A percentile compares a stretch with the other conserved stretches of the same genome.
Evolutionary conservation across 2,329 filamentous ascomycete genomes (phyloP).

Genomic region (Verticillium nubilum): DNA sequence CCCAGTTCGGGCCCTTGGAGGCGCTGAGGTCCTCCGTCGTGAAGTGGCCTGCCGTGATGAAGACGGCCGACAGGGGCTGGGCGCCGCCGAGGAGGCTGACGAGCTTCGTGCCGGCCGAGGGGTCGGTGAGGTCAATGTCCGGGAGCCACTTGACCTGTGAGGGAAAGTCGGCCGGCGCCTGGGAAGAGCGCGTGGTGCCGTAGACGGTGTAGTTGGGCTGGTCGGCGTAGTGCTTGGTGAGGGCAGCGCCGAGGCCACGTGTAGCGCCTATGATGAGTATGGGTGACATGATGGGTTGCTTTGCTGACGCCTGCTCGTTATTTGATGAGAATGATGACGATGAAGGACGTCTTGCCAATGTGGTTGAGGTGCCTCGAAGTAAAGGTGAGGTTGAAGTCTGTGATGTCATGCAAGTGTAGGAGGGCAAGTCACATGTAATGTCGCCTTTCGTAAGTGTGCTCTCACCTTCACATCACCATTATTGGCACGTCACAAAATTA

Average conservation of each 20-base stretch:
- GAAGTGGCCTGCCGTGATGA: slow-evolving; percentile 68
- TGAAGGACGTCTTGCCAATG: not conserved
- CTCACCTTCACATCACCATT: not conserved
- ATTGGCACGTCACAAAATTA: not conserved
- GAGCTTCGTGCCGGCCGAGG: slow-evolving; percentile 41
- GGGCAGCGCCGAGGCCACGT: slow-evolving; percentile 59
- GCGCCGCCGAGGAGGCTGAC: slow-evolving; percentile 33
- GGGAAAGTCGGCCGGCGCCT: slow-evolving; percentile 32
- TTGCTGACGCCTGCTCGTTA: not conserved
- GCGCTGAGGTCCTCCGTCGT: slow-evolving; percentile 55
- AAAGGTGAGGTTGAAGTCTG: slow-evolving; percentile 2
- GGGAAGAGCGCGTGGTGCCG: slow-evolving; percentile 50
- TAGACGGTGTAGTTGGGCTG: slow-evolving; percentile 44
- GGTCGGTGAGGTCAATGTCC: slow-evolving; percentile 48
- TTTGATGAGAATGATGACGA: not conserved
- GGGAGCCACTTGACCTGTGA: slow-evolving; percentile 50
- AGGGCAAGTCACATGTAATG: not conserved
- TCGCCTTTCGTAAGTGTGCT: not conserved
- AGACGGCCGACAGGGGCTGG: slow-evolving; percentile 36
- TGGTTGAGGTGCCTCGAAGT: not conserved
- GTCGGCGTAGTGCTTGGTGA: slow-evolving; percentile 52
- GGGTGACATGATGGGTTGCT: slow-evolving; percentile 30
- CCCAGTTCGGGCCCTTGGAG: slow-evolving; percentile 55
- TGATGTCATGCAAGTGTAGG: not conserved
- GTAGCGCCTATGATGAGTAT: slow-evolving; percentile 64